Conservation (phyloP, 208 protist species). For the Leishmania tarentolae region DNA sequence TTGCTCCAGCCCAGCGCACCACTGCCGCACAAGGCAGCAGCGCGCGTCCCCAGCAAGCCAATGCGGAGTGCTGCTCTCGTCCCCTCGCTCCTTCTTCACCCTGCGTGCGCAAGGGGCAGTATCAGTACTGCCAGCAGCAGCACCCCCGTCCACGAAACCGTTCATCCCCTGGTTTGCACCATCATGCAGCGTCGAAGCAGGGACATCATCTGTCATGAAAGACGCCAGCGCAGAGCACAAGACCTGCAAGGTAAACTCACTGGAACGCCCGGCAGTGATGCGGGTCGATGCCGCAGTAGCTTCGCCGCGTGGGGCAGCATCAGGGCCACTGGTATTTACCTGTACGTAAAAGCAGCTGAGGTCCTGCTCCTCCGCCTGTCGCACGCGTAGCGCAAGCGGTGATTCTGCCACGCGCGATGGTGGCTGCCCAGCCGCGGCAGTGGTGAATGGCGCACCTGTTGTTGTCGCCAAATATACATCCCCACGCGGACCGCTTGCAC, state of each 20-base stretch:
- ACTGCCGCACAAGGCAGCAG: not conserved
- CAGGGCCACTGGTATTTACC: not conserved
- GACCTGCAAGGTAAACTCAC: not conserved
- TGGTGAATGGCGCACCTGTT: not conserved
- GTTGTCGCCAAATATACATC: not conserved
- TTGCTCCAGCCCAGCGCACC: conserved; percentile 21
- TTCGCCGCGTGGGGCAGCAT: not conserved
- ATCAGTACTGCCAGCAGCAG: not conserved
- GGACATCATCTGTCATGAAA: not conserved
- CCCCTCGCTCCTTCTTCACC: not conserved
- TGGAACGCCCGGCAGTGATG: not conserved
- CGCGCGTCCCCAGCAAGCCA: not conserved
- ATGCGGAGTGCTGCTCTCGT: not conserved
- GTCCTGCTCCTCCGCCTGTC: conserved; percentile 4
- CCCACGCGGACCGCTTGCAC: not conserved
- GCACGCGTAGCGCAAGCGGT: not conserved
- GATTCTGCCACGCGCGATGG: not conserved
- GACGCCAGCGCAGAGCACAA: conserved; percentile 4
- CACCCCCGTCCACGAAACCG: not conserved
- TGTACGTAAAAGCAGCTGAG: conserved; percentile 10
- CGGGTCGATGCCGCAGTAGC: not conserved
- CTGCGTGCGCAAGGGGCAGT: not conserved
- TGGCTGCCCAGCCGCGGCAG: not conserved
- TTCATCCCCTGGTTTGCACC: not conserved
- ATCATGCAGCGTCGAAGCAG: not conserved